Evolutionary conservation across 306 rosid genomes (phyloP), one percentile per base, ranked within the genome.

Genomic region (Castanospermum australe): DNA sequence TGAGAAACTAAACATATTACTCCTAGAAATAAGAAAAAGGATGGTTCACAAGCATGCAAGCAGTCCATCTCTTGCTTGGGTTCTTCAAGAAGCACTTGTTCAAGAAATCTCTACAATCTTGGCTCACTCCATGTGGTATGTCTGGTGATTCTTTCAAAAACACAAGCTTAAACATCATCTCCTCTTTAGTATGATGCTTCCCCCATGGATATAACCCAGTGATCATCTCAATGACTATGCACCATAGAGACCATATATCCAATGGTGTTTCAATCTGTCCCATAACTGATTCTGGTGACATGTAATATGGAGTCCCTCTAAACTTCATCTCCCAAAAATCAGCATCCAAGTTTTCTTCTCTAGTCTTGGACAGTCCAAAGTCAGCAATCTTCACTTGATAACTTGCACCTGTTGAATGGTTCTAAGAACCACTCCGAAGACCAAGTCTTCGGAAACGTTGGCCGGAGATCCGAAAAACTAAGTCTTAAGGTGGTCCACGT

Each of bases 171-270:
- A 5, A 10, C 48, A 51, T 72, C 4, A 18, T 6, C 0, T 3
- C 17, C 11, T 32, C 4, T 0, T 0, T 5, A 28, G 28, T 18
- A 4, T 0, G 1, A 2, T 1, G 9, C 2, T 20, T 18, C 20
- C 36, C n/a, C 66, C 65, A 54, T 7, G 66, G 52, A 0, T 14
- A 52, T 8, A 4, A 5, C 28, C 66, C 50, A 12, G 66, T 72
- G 2, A 72, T 8, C 65, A 72, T 72, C 66, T 72, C 77, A 4
- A 72, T 10, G 1, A 55, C 51, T 10, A 33, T 38, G 25, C 66
- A 55, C 0, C 66, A 66, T 20, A 55, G 51, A 2, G 66, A 52
- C 66, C 77, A 72, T 33, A 72, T 72, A 39, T 72, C 77, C 24
- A 55, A n/a, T 4, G 77, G 5, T 11, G 66, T 0, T 2, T 15